Evolutionary conservation across 768 basidiomycete species (phyloP).

Genomic region (Lentinus brumalis): DNA sequence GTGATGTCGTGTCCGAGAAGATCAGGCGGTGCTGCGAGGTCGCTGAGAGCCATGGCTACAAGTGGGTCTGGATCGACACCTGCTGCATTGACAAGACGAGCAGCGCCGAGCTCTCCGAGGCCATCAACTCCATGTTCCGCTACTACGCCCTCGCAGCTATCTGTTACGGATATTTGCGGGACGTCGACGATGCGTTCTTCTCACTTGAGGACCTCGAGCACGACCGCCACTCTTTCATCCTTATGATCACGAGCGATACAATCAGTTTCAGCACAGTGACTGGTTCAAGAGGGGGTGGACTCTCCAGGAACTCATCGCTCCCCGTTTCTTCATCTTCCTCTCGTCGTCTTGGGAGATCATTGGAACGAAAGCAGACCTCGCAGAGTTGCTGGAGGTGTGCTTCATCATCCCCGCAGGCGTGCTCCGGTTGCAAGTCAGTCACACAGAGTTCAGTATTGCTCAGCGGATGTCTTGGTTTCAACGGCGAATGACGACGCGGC

Average conservation of each 20-base stretch:
- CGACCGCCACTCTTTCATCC: no score
- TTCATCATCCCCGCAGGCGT: no score
- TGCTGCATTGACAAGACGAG: conserved; percentile 1
- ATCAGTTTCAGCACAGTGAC: no score
- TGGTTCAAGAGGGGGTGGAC: not conserved
- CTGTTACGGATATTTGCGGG: not conserved
- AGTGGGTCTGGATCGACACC: not conserved
- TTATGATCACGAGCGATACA: no score
- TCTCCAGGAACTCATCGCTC: not conserved
- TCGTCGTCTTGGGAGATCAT: not conserved
- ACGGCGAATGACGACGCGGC: not conserved
- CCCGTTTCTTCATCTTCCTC: not conserved
- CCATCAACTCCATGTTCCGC: not conserved
- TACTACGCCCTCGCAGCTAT: not conserved
- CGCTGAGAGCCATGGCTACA: not conserved
- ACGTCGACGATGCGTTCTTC: no score
- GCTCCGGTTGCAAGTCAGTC: not conserved
- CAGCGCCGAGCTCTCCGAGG: not conserved
- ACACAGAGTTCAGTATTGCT: not conserved
- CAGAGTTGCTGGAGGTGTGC: no score
- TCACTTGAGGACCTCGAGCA: no score
- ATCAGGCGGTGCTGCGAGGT: not conserved
- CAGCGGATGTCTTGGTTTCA: not conserved
- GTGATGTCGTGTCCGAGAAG: not conserved
- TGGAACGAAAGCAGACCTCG: not conserved